Percentiles rank a stretch among this genome's conserved stretches.
Evolutionary conservation across 805 yeast genomes (phyloP).

Genomic region (Candida yuanshanica): DNA sequence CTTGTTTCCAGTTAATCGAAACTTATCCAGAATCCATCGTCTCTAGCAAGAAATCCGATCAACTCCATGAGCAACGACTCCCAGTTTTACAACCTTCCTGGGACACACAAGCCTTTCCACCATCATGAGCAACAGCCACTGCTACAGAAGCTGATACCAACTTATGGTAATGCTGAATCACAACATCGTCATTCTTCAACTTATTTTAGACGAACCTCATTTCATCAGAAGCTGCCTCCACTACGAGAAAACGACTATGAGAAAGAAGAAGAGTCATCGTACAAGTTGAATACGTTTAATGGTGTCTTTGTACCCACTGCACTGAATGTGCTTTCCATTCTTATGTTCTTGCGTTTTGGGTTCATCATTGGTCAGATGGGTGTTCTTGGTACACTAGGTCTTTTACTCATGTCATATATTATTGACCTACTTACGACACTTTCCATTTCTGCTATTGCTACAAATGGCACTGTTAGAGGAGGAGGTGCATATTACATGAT

Average conservation of each 20-base stretch:
- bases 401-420: conserved; percentile 66
- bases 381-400: conserved; percentile 62
- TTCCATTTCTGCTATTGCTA: conserved; percentile 91
- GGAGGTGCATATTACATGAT: conserved; percentile 99
- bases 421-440: conserved; percentile 83
- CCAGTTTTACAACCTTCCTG: conserved; percentile 29
- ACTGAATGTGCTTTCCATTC: conserved; percentile 83
- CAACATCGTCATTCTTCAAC: conserved; percentile 14
- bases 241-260: conserved; percentile 19
- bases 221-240: not conserved
- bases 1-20: no score
- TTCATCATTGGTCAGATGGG: conserved; percentile 96
- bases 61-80: conserved; percentile 9
- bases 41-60: not conserved
- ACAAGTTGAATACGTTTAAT: conserved; percentile 71
- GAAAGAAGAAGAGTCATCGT: conserved; percentile 27
- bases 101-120: conserved; percentile 26
- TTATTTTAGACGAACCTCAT: conserved; percentile 24
- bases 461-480: conserved; percentile 95
- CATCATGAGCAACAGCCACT: conserved; percentile 24
- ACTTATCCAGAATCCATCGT: no score
- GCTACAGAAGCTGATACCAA: conserved; percentile 7
- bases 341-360: conserved; percentile 94
- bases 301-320: conserved; percentile 96
- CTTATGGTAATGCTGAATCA: not conserved